phyloP scores from a whole-genome alignment of 352 stramenopile genomes.

The Globisporangium spinosum region DNA sequence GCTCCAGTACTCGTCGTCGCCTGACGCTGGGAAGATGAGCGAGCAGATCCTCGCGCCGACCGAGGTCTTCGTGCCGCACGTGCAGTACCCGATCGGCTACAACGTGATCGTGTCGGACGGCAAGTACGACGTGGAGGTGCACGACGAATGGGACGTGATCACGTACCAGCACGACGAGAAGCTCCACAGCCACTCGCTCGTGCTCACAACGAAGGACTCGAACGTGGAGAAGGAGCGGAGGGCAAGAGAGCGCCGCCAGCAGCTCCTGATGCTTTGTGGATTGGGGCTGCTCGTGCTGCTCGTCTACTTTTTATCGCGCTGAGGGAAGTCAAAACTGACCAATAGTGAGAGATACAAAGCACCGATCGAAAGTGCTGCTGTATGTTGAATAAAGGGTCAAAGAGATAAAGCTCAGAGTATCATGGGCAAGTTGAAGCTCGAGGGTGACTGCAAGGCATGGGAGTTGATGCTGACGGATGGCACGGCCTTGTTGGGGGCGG shows the following conservation, averaged over 20 bases:
- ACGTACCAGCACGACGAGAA: slow-evolving; percentile 52
- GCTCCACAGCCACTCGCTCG: slow-evolving; percentile 29
- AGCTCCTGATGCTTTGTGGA: slow-evolving; percentile 17
- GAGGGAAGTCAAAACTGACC: neutral
- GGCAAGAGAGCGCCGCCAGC: slow-evolving; percentile 19
- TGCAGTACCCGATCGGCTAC: slow-evolving; percentile 72
- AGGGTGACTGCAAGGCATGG: neutral
- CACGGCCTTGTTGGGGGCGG: too few species aligned
- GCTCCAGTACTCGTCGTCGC: slow-evolving; percentile 40
- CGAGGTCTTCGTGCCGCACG: slow-evolving; percentile 72
- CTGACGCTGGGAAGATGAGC: slow-evolving; percentile 21
- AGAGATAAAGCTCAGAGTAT: neutral
- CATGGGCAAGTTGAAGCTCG: neutral
- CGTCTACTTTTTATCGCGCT: slow-evolving; percentile 30
- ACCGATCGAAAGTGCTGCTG: neutral
- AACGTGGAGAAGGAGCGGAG: slow-evolving; percentile 29
- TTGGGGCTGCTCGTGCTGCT: slow-evolving; percentile 24
- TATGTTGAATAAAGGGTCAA: neutral
- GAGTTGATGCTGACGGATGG: too few species aligned
- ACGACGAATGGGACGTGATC: slow-evolving; percentile 63
- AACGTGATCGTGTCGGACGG: slow-evolving; percentile 55
- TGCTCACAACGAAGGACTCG: slow-evolving; percentile 44
- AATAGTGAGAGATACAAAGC: neutral
- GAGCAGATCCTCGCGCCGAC: slow-evolving; percentile 25
- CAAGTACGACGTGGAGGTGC: slow-evolving; percentile 35